Conservation (phyloP, 805 yeast species). For the Hanseniaspora guilliermondii region DNA sequence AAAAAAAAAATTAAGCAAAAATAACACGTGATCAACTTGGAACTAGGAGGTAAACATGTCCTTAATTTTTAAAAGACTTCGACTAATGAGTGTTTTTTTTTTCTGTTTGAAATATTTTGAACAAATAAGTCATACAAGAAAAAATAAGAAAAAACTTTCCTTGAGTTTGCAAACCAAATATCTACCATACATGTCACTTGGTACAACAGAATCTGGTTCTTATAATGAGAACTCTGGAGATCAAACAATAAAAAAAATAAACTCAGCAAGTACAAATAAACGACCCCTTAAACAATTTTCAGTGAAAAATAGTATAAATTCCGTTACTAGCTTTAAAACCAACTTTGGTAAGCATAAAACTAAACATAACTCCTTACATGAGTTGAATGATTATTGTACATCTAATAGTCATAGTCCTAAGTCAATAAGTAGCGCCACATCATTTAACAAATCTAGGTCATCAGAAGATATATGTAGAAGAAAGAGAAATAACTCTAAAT, state of each 20-base stretch:
- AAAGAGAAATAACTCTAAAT: constrained; percentile 19
- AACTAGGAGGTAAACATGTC: too few relatives aligned
- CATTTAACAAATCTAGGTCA: not conserved
- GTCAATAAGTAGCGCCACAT: not conserved
- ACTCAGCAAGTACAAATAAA: not conserved
- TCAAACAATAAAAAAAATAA: not conserved
- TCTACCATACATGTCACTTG: not conserved
- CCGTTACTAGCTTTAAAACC: constrained; percentile 5
- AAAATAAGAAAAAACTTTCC: too few relatives aligned
- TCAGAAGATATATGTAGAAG: constrained; percentile 16
- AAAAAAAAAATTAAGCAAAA: not conserved
- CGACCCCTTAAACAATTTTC: constrained; percentile 10
- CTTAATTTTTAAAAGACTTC: too few relatives aligned
- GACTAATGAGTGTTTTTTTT: not conserved
- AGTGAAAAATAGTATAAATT: not conserved
- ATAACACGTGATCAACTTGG: not conserved
- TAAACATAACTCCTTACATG: not conserved
- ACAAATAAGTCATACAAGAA: too few relatives aligned
- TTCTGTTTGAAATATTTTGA: not conserved
- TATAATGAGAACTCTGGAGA: constrained; percentile 13
- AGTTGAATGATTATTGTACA: not conserved
- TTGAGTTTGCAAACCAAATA: too few relatives aligned
- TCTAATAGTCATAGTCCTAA: constrained; percentile 1
- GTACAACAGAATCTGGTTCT: not conserved
- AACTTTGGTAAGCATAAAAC: not conserved